A percentile compares a stretch with the other conserved stretches of the same genome.
These are phyloP conservation scores for Linnemannia hyalina DNA, from an alignment of 192 early-diverging fungal genomes.

Conservation along the genomic window DNA sequence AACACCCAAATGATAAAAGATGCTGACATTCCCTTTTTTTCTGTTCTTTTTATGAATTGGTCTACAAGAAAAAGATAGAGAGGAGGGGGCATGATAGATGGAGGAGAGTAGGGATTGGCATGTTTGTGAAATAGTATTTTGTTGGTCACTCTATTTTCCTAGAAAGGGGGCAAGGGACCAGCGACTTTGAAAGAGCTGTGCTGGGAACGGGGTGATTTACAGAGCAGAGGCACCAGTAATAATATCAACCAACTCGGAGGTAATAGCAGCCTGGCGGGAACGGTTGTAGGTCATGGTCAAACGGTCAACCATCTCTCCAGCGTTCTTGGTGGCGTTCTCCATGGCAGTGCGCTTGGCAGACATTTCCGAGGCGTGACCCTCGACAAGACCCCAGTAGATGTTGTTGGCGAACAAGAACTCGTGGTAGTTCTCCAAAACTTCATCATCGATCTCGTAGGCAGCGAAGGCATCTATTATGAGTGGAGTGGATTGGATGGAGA, in stretches of 20 bases:
- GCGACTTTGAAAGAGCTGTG: not conserved
- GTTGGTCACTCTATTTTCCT: not conserved
- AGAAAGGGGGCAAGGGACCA: not conserved
- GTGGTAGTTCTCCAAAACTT: conserved; percentile 88
- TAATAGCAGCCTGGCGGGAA: conserved; percentile 97
- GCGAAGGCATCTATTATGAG: conserved; percentile 74
- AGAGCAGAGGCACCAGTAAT: conserved; percentile 96
- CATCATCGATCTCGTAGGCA: conserved; percentile 93
- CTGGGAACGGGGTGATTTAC: conserved; percentile 57
- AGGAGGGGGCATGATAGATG: not conserved
- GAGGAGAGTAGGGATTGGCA: conserved; percentile 5
- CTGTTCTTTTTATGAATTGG: conserved; percentile 3
- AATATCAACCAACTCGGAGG: conserved; percentile 98
- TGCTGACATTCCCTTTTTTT: not conserved
- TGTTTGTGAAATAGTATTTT: not conserved
- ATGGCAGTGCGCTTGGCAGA: conserved; percentile 97
- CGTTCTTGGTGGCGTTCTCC: conserved; percentile 99
- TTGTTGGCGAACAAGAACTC: conserved; percentile 96
- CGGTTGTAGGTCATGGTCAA: conserved; percentile 98
- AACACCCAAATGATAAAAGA: not conserved
- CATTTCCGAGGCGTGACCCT: conserved; percentile 97
- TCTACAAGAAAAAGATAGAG: not conserved
- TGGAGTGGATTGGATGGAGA: not conserved
- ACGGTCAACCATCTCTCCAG: conserved; percentile 97
- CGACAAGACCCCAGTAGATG: conserved; percentile 95